These are phyloP conservation scores for Saccharomyces paradoxus DNA, from an alignment of 805 yeast genomes.

Conservation along the genomic window DNA sequence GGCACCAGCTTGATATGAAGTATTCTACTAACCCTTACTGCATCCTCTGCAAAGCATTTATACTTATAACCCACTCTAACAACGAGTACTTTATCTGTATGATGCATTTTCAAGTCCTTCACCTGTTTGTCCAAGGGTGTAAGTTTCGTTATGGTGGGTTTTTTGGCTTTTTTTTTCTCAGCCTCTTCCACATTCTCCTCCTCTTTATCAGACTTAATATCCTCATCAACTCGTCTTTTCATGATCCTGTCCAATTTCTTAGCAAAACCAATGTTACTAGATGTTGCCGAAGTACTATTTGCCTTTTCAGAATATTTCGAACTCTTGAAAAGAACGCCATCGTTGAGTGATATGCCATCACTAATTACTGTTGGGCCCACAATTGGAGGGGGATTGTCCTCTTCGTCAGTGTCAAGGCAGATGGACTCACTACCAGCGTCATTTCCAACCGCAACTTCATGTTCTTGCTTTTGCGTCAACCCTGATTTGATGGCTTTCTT, in stretches of 20 bases:
- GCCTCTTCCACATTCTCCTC: not conserved
- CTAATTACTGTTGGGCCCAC: not conserved
- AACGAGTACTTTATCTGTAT: constrained; percentile 65
- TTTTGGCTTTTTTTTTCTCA: constrained; percentile 4
- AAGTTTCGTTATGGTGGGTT: constrained; percentile 18
- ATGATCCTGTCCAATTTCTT: constrained; percentile 6
- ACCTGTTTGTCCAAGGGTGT: constrained; percentile 82
- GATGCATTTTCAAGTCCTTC: constrained; percentile 48
- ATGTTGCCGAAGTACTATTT: not conserved
- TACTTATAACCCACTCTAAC: constrained; percentile 90
- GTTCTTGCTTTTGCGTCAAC: constrained; percentile 2
- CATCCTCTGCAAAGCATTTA: constrained; percentile 81
- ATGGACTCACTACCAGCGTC: not conserved
- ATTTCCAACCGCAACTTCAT: not conserved
- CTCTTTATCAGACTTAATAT: not conserved
- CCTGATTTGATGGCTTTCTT: constrained; percentile 7
- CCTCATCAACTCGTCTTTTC: constrained; percentile 3
- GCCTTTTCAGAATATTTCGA: not conserved
- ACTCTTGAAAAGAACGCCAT: not conserved
- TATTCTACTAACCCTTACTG: constrained; percentile 55
- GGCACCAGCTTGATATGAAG: constrained; percentile 65
- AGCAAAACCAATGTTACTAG: constrained; percentile 2
- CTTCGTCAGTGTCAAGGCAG: not conserved
- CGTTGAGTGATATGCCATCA: not conserved
- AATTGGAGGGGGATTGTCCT: not conserved